Evolutionary conservation across 2,329 filamentous ascomycete species (phyloP), one percentile per base, ranked within the genome.

Genomic region (Aureobasidium lini): DNA sequence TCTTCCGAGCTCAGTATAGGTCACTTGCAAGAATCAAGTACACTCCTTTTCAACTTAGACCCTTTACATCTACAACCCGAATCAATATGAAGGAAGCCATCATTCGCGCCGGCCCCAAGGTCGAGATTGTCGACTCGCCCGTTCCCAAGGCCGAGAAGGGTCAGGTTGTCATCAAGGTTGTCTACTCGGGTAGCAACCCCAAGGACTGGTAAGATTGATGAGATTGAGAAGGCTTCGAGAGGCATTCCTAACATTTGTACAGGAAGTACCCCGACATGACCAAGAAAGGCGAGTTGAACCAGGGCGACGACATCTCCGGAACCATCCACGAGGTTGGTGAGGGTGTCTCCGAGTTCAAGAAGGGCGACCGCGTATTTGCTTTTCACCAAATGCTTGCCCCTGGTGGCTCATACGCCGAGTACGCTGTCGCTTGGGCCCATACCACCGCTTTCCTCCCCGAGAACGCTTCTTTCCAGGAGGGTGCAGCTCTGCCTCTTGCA

Each of bases 321-420:
- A 73, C 79, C 31, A 76, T 86, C 8, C 75, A 83, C 63, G 73
- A 76, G 61, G 79, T 84, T 23, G 83, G 83, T 18, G 66, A 73
- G 42, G 74, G 79, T 39, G 82, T 85, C 1, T 77, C 70, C 59
- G 82, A 84, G 64, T 85, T 85, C 75, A 78, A 78, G 62, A 71
- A 72, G 0, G 82, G 82, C 34, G 81, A 84, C 68, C 77, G 81
- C 15, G 81, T 84, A 1, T 78, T 79, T 8, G 80, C 78, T 3
- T 82, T 83, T 71, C 77, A 79, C 62, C 69, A 72, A 62, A 84
- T 86, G 76, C 64, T 70, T 44, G 71, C 72, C 0, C 73, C 77
- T 0, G 67, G 76, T 37, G 84, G 84, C 2, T 77, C 75, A 7
- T 87, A 79, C 62, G 84, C 84, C 3, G 83, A 86, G 66, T 87